Evolutionary conservation across 768 basidiomycete genomes (phyloP), one percentile per base, ranked within the genome.

Genomic region (Tricholoma terreum): DNA sequence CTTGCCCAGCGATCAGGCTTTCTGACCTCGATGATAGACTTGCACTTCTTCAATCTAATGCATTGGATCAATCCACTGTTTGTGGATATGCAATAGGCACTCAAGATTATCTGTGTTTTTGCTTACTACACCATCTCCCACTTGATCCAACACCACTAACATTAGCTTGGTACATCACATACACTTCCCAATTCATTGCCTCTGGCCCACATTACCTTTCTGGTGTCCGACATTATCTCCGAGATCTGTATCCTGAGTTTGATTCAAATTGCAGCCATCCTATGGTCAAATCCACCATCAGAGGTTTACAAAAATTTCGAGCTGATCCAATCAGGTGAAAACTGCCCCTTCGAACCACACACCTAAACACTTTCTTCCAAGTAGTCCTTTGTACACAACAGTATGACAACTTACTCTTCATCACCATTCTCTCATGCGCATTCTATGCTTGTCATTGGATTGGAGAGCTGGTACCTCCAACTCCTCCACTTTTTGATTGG

Each of bases 131-230:
- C 53, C 8, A 45, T 1, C 48, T 65, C 12, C 59, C 66, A 22
- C 57, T 67, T 7, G 52, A 63, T n/a, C 64, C 64, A 2, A 65
- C 65, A 12, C 64, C 67, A 5, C 43, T 48, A 17, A 64, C 60
- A 2, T 36, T 62, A 7, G 35, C 58, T 30, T 14, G 55, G 6
- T 67, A 36, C 35, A 58, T n/a, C n/a, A n/a, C n/a, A n/a, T n/a
- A n/a, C n/a, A n/a, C n/a, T n/a, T n/a, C n/a, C n/a, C n/a, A n/a
- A n/a, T n/a, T n/a, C n/a, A n/a, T n/a, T n/a, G n/a, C n/a, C 4
- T 66, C 65, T 8, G 63, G 43, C 4, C 55, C 61, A 7, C 62
- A 62, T 24, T 66, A 66, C 43, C 35, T 36, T 14, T 36, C 35
- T 8, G 35, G 35, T 7, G 35, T 36, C 6, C 12, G 12, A 36